Percentiles rank a stretch among this genome's conserved stretches.
phyloP scores from a whole-genome alignment of 192 early-diverging fungal species.

The Linnemannia zychae region DNA sequence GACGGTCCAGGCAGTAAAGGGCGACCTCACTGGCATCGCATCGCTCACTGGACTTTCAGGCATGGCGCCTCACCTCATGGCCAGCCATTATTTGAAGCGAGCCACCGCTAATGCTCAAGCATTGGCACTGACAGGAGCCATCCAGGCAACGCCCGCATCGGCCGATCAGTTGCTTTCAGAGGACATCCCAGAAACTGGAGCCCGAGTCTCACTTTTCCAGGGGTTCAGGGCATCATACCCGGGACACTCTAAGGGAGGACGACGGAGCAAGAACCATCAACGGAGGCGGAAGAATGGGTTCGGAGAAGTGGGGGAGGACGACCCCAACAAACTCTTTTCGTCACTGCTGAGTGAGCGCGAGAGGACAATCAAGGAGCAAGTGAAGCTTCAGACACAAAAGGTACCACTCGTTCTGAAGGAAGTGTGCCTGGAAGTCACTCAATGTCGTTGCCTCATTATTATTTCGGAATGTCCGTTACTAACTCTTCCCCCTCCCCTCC shows the following conservation, averaged over 20 bases:
- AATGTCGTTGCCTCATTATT: too few species aligned
- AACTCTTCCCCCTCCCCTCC: neutral
- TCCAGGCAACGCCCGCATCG: slow-evolving; percentile 24
- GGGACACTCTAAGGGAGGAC: slow-evolving; percentile 54
- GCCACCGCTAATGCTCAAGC: slow-evolving; percentile 39
- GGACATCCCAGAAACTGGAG: slow-evolving; percentile 69
- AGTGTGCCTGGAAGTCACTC: too few species aligned
- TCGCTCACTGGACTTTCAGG: slow-evolving; percentile 53
- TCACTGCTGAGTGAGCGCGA: slow-evolving; percentile 67
- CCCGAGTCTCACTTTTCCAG: slow-evolving; percentile 69
- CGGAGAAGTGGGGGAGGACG: slow-evolving; percentile 50
- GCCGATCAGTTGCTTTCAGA: slow-evolving; percentile 58
- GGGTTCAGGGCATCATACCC: slow-evolving; percentile 70
- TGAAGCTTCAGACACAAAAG: slow-evolving; percentile 66
- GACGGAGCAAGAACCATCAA: slow-evolving; percentile 48
- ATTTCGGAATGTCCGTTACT: neutral
- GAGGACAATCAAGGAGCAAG: slow-evolving; percentile 63
- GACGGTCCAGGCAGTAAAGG: slow-evolving; percentile 64
- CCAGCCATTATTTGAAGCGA: slow-evolving; percentile 51
- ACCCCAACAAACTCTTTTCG: slow-evolving; percentile 57
- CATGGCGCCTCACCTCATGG: slow-evolving; percentile 65
- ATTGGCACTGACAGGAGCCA: slow-evolving; percentile 32
- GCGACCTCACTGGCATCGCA: slow-evolving; percentile 63
- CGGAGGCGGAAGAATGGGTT: slow-evolving; percentile 54
- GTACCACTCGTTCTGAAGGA: slow-evolving; percentile 15